A percentile compares a stretch with the other conserved stretches of the same genome.
Evolutionary conservation across 352 stramenopile species (phyloP).

Genomic region (Elongisporangium anandrum): DNA sequence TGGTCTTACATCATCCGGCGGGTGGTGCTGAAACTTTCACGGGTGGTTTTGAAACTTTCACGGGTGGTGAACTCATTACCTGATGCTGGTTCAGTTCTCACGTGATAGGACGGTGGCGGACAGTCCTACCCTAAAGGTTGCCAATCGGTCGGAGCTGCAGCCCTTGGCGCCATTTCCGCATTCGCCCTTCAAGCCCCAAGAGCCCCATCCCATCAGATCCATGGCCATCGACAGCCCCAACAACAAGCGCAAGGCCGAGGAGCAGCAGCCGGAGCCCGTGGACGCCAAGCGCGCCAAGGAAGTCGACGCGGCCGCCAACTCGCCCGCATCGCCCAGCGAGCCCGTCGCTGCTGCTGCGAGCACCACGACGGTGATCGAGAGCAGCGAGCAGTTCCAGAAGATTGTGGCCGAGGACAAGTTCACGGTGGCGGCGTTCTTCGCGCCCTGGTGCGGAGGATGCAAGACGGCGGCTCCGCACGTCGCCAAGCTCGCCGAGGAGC

Average conservation of each 20-base stretch:
- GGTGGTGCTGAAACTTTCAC: too few relatives aligned
- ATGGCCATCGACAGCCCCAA: not conserved
- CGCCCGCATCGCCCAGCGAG: not conserved
- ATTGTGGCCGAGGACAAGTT: conserved; percentile 43
- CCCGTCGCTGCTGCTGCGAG: not conserved
- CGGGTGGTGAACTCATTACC: too few relatives aligned
- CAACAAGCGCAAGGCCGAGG: not conserved
- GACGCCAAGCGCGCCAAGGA: not conserved
- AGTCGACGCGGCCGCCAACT: not conserved
- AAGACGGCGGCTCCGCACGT: conserved; percentile 68
- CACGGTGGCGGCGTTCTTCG: conserved; percentile 59
- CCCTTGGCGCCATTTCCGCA: not conserved
- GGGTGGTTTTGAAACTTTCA: too few relatives aligned
- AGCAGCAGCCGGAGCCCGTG: not conserved
- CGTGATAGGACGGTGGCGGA: not conserved
- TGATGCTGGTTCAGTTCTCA: not conserved
- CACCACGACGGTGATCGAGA: conserved; percentile 19
- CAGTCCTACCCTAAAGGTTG: not conserved
- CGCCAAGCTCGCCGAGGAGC: conserved; percentile 53
- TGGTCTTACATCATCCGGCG: too few relatives aligned
- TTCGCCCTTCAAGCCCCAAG: not conserved
- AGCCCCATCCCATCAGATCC: not conserved
- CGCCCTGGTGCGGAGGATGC: conserved; percentile 73
- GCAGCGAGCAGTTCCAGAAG: conserved; percentile 41
- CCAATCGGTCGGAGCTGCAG: not conserved